Base-by-base conservation (phyloP, 352 stramenopile genomes). In the Elongisporangium anandrum region DNA sequence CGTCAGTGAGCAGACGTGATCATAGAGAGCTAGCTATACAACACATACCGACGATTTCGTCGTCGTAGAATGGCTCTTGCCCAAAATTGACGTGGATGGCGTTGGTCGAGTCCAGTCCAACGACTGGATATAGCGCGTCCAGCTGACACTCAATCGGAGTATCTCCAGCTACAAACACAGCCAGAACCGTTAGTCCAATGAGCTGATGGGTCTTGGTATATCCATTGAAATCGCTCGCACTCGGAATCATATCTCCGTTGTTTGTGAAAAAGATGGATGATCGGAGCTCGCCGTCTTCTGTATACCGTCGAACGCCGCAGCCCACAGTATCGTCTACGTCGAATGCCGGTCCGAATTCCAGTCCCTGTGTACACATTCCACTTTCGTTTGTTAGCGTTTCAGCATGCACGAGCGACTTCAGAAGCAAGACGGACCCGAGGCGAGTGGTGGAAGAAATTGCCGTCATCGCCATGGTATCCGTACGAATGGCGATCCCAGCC, bases 1-100 rank as follows among this genome's bases (percentile, higher is more conserved):
- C 19, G n/a, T 47, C 15, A 50, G 20, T 3, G 19, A 34, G 1
- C 17, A 1, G 26, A 47, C 4, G 15, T 41, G 17, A 45, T 16
- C 15, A 16, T 19, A 19, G 10, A 29, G 5, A 6, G 12, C 20
- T n/a, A 59, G 4, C 39, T 21, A 21, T 16, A 9, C 17, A 60
- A n/a, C 4, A 61, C 75, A 12, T 58, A 85, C 77, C 75, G 4
- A 77, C 71, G 29, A 86, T 69, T 17, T 39, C 59, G 50, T 77
- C 64, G 54, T 79, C 81, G 2, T 66, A 61, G 51, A 94, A 94
- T 1, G 78, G 84, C 29, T 84, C 72, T 60, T 88, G 79, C 0
- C 87, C 87, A 66, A 92, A 94, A 66, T 97, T 97, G 13, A 96
- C 73, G 21, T 82, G 71, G 15, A 96, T 72, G 20, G 78, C 73